Percentiles rank a stretch among this genome's conserved stretches.
phyloP scores from a whole-genome alignment of 352 stramenopile species.

The Discostella stelligera region DNA sequence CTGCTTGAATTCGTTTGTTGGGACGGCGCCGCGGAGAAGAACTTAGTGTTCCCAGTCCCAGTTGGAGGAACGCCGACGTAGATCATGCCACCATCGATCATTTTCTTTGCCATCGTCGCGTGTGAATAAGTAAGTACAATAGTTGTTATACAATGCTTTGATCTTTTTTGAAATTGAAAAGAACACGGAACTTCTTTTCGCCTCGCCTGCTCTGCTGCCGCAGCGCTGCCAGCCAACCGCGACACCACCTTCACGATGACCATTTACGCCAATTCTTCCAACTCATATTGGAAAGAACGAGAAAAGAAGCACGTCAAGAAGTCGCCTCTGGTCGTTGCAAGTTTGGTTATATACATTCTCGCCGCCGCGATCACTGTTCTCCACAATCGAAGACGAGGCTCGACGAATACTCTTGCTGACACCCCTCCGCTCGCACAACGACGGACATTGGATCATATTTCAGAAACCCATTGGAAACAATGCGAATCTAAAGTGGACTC shows the following conservation, averaged over 20 bases:
- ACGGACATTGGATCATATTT: slow-evolving; percentile 22
- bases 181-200: not conserved
- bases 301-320: slow-evolving; percentile 33
- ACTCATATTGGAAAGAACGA: slow-evolving; percentile 41
- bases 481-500: slow-evolving; percentile 50
- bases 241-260: slow-evolving; percentile 19
- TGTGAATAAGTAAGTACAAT: not conserved
- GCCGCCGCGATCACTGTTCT: slow-evolving; percentile 10
- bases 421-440: slow-evolving; percentile 5
- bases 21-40: not conserved
- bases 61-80: slow-evolving; percentile 17
- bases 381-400: slow-evolving; percentile 1
- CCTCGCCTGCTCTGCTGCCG: too few species aligned
- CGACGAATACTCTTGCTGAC: too few species aligned
- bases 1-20: not conserved
- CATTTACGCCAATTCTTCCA: slow-evolving; percentile 34
- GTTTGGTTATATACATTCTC: slow-evolving; percentile 5
- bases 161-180: not conserved
- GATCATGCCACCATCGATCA: slow-evolving; percentile 7
- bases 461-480: slow-evolving; percentile 35
- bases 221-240: too few species aligned
- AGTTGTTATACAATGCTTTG: not conserved
- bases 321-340: slow-evolving; percentile 3
- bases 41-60: not conserved
- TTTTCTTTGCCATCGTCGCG: not conserved